phyloP scores from a whole-genome alignment of 306 rosid genomes.

The Senna tora region DNA sequence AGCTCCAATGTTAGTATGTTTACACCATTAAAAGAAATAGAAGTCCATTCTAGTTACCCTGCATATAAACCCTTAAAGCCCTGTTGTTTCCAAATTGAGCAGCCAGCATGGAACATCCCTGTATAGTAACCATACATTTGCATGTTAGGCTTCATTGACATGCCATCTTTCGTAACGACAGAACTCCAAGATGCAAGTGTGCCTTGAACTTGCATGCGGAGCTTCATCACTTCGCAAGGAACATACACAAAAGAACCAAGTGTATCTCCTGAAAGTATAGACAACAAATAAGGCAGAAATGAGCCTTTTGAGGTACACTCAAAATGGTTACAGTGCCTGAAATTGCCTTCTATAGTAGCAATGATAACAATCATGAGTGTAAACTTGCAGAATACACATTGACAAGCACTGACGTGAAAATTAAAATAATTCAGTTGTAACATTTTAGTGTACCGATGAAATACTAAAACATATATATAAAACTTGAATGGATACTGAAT shows the following conservation, averaged over 20 bases:
- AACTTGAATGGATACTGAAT: slow-evolving; percentile 13
- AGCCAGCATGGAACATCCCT: slow-evolving; percentile 85
- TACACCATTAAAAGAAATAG: neutral
- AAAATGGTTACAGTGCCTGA: slow-evolving; percentile 31
- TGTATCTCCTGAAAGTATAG: slow-evolving; percentile 76
- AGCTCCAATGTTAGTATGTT: slow-evolving; percentile 1
- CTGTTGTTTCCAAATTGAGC: slow-evolving; percentile 79
- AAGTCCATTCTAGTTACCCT: slow-evolving; percentile 54
- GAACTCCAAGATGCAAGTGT: slow-evolving; percentile 75
- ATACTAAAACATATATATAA: neutral
- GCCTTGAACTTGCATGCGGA: slow-evolving; percentile 96
- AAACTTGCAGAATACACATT: slow-evolving; percentile 14
- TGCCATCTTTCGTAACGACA: slow-evolving; percentile 47
- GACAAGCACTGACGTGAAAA: slow-evolving; percentile 25
- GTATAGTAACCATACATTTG: slow-evolving; percentile 76
- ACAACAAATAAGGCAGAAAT: slow-evolving; percentile 34
- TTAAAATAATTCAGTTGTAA: slow-evolving; percentile 4
- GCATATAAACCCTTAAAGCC: slow-evolving; percentile 88
- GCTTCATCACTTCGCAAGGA: slow-evolving; percentile 96
- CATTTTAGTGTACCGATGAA: neutral
- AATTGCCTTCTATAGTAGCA: slow-evolving; percentile 8
- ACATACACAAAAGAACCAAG: slow-evolving; percentile 91
- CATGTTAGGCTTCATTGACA: slow-evolving; percentile 53
- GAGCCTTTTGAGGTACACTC: slow-evolving; percentile 29
- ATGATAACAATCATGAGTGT: slow-evolving; percentile 18